phyloP scores from a whole-genome alignment of 257 asterid species.

The Marsdenia floribunda region DNA sequence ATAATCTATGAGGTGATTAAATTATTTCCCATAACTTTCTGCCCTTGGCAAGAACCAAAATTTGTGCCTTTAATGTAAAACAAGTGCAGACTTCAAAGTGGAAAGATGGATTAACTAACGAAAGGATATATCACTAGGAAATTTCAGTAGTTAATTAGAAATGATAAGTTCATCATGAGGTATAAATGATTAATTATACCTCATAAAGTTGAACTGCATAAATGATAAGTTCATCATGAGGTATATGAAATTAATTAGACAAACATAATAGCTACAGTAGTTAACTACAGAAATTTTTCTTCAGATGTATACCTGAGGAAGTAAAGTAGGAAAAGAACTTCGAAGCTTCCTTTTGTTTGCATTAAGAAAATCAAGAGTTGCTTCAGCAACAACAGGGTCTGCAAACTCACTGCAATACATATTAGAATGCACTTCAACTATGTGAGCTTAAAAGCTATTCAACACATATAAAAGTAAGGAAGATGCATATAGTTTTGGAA shows the following conservation, averaged over 20 bases:
- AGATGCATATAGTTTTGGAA: background rate
- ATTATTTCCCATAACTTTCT: background rate
- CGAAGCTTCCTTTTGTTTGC: slow-evolving; percentile 59
- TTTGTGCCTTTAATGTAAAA: background rate
- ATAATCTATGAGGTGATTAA: background rate
- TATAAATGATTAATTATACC: no score
- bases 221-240: background rate
- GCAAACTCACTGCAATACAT: slow-evolving; percentile 83
- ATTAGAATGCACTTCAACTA: slow-evolving; percentile 20
- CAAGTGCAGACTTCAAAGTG: background rate
- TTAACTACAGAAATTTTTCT: slow-evolving; percentile 11
- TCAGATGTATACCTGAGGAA: slow-evolving; percentile 65
- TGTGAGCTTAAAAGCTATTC: background rate
- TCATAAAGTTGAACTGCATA: no score
- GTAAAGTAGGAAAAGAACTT: slow-evolving; percentile 65
- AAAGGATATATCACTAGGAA: background rate
- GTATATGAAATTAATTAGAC: background rate
- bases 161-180: background rate
- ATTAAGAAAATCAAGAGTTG: slow-evolving; percentile 72
- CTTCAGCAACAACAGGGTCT: slow-evolving; percentile 88
- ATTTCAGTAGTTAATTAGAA: background rate
- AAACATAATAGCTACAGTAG: slow-evolving; percentile 5
- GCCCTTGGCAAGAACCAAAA: background rate
- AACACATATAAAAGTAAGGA: background rate
- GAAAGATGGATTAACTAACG: background rate